Evolutionary conservation across 192 early-diverging fungal genomes (phyloP), one percentile per base, ranked within the genome.

Genomic region (Coemansia sp.): DNA sequence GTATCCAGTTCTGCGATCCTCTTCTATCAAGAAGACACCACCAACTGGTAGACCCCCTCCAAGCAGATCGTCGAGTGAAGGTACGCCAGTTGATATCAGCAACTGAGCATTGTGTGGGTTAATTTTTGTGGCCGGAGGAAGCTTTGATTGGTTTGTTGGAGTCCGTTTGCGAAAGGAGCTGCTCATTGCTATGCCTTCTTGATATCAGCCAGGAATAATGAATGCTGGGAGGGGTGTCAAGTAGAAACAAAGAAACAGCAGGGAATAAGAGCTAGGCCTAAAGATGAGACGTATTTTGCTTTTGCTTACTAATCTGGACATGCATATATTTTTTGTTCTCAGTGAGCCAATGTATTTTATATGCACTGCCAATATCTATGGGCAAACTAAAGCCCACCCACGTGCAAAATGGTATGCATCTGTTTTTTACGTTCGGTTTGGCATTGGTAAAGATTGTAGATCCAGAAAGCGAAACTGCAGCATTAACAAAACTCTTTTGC

Each of bases 41-140:
- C 94, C 94, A 0, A 96, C 82, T 0, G 94, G 94, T 4, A 95
- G 75, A 7, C 95, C 95, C 39, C 94, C 96, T 43, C 94, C 95
- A 8, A 89, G 77, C 67, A 93, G 87, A 72, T 93, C 91, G 79
- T 97, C 95, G 15, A 97, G 73, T 1, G 93, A 90, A 5, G 91
- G 90, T 1, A 92, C 88, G 4, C 95, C 95, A 0, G 91, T 93
- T 0, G 94, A 95, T 1, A 91, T 87, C 6, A 94, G 78, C 7
- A 90, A 79, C 66, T 90, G 88, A 13, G 89, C 90, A 65, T 88
- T 95, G 68, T 92, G 90, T 0, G 90, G 85, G 40, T 92, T 93
- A 5, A 91, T 75, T 13, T 88, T 85, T 46, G 92, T 92, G 46
- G 91, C 90, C 1, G 83, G 73, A 22, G 91, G 91, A n/a, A 84